Evolutionary conservation across 1,139 yeast species (phyloP), one percentile per base, ranked within the genome.

Genomic region (Ogataea hybrid): DNA sequence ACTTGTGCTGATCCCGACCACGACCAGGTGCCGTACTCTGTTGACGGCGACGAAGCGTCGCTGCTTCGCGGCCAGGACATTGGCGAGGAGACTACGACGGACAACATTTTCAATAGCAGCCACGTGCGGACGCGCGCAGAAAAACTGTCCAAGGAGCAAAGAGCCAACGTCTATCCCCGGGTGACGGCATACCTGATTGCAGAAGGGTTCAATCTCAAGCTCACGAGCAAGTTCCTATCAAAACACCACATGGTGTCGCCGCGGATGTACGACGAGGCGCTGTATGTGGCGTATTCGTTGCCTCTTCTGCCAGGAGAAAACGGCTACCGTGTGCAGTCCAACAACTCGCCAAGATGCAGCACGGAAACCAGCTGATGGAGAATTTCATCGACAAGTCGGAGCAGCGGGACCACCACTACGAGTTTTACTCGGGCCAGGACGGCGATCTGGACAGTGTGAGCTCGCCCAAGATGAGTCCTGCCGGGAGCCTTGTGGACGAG

Each of bases 161-260:
- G 90, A 47, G 85, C 81, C 3, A 79, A 75, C 29, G 85, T 80
- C 50, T 77, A 84, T 52, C 81, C 95, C 25, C 66, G 97, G 46
- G 88, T 89, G 51, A 89, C 97, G 0, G 97, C 97, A 0, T 90
- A 90, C 61, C 78, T 88, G 53, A 81, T 89, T 7, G 81, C 96
- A 20, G 96, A 88, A 44, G 88, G 85, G 17, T 82, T 89, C 58
- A 73, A 85, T 54, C 65, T 90, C 40, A 71, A 73, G 29, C 70
- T 77, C 2, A 79, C 88, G 1, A 73, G 84, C 1, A 72, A 74
- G 41, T 90, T 86, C 55, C 64, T 90, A 32, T 69, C 75, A 34
- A 71, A 74, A 12, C 73, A 82, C 41, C 97, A 90, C 61, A 82
- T 82, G 55, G 95, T 89, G 2, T 76, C 86, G 18, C 96, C 97